Conservation (phyloP, 345 rosid genomes). For the Stellera chamaejasme region DNA sequence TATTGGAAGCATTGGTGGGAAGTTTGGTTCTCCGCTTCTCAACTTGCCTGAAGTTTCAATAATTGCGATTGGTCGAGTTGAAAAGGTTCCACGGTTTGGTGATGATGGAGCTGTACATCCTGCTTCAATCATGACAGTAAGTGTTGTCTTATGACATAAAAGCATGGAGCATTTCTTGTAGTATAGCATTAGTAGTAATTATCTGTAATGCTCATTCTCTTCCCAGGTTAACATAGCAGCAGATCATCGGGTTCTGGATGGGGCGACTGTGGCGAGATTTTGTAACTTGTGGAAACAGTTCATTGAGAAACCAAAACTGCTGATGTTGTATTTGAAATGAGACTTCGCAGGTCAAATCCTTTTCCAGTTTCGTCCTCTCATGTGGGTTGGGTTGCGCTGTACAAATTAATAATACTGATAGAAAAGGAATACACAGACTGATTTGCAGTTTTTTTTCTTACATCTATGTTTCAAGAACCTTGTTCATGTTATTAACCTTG, state of each 20-base stretch:
- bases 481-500: too few species aligned
- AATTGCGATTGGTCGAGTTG: conserved; percentile 83
- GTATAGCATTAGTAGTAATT: not conserved
- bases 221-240: conserved; percentile 78
- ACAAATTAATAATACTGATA: too few species aligned
- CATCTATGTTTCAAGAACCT: too few species aligned
- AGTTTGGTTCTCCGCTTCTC: conserved; percentile 76
- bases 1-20: conserved; percentile 91
- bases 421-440: too few species aligned
- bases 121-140: conserved; percentile 69
- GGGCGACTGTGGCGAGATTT: conserved; percentile 84
- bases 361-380: not conserved
- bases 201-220: not conserved
- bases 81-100: conserved; percentile 57
- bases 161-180: too few species aligned
- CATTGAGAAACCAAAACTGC: conserved; percentile 77
- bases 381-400: too few species aligned
- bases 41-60: conserved; percentile 93
- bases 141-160: not conserved
- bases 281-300: conserved; percentile 83
- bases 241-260: conserved; percentile 90
- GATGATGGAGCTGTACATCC: conserved; percentile 62
- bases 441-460: too few species aligned
- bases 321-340: conserved; percentile 69
- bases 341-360: too few species aligned